phyloP scores from a whole-genome alignment of 306 rosid genomes.

The Glycine latifolia region DNA sequence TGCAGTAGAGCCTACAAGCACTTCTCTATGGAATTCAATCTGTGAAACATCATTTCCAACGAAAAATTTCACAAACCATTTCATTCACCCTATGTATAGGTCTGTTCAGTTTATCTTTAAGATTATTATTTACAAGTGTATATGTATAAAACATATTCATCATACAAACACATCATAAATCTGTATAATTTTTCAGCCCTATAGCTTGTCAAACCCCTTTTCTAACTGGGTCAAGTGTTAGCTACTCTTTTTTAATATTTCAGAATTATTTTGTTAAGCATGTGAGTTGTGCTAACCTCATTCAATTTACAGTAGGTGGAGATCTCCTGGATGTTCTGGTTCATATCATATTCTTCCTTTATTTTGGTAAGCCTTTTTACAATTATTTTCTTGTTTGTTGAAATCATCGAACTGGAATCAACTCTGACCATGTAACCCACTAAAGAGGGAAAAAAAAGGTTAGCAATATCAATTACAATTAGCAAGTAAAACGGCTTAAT shows the following conservation, averaged over 20 bases:
- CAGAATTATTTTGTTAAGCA: not conserved
- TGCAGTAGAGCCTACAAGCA: slow-evolving; percentile 54
- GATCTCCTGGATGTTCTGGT: slow-evolving; percentile 47
- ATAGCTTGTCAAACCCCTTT: slow-evolving; percentile 16
- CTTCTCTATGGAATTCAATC: slow-evolving; percentile 63
- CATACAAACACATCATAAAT: too few species aligned
- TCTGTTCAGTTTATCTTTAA: not conserved
- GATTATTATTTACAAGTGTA: slow-evolving; percentile 6
- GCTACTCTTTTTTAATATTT: slow-evolving; percentile 11
- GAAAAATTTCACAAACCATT: not conserved
- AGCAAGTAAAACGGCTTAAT: not conserved
- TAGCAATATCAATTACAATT: slow-evolving; percentile 16
- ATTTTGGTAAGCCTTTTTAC: slow-evolving; percentile 50
- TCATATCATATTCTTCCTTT: slow-evolving; percentile 52
- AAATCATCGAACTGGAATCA: slow-evolving; percentile 55
- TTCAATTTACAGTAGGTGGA: slow-evolving; percentile 39
- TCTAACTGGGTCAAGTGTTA: not conserved
- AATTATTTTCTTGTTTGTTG: slow-evolving; percentile 56
- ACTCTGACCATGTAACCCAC: slow-evolving; percentile 74
- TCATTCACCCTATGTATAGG: not conserved
- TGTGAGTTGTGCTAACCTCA: slow-evolving; percentile 58
- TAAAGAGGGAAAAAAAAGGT: slow-evolving; percentile 31
- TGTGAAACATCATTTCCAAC: slow-evolving; percentile 48
- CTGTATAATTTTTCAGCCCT: too few species aligned
- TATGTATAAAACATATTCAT: not conserved